phyloP scores from a whole-genome alignment of 352 stramenopile genomes.

The Pythium pyrilobum region DNA sequence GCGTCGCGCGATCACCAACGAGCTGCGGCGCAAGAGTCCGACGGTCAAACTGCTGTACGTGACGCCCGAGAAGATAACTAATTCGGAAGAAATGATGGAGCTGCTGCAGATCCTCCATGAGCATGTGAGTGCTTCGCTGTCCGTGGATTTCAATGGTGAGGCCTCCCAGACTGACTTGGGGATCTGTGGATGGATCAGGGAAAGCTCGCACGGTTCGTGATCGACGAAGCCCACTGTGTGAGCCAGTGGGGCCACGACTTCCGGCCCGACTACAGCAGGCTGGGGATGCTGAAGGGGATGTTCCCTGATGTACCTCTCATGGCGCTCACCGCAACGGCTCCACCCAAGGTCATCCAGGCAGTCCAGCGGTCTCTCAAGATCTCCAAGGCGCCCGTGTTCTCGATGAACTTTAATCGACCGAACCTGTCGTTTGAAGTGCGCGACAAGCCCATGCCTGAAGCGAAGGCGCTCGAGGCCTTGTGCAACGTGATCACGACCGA shows the following conservation, averaged over 20 bases:
- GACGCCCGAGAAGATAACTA: constrained; percentile 93
- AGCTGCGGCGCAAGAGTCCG: constrained; percentile 71
- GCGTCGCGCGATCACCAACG: constrained; percentile 59
- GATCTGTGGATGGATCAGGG: constrained; percentile 16
- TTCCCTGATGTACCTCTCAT: constrained; percentile 92
- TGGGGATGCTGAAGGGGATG: constrained; percentile 85
- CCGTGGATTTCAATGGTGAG: background rate
- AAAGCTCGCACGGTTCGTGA: constrained; percentile 91
- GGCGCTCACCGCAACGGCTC: constrained; percentile 89
- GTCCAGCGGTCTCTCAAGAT: constrained; percentile 78
- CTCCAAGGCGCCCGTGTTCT: constrained; percentile 78
- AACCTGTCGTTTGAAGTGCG: constrained; percentile 92
- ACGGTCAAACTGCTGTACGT: constrained; percentile 91
- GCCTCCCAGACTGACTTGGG: too few species aligned
- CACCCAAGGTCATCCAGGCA: constrained; percentile 77
- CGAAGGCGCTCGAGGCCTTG: constrained; percentile 49
- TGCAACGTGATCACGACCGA: constrained; percentile 46
- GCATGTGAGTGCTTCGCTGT: constrained; percentile 23
- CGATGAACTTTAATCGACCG: constrained; percentile 89
- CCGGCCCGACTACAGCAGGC: constrained; percentile 90
- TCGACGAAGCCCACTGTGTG: constrained; percentile 91
- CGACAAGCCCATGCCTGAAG: constrained; percentile 47
- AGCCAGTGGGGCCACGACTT: constrained; percentile 90
- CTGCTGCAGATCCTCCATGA: constrained; percentile 43
- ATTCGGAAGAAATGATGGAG: constrained; percentile 67